These are phyloP conservation scores for Ophiostoma australiae DNA, from an alignment of 2,329 filamentous ascomycete genomes.

Conservation along the genomic window DNA sequence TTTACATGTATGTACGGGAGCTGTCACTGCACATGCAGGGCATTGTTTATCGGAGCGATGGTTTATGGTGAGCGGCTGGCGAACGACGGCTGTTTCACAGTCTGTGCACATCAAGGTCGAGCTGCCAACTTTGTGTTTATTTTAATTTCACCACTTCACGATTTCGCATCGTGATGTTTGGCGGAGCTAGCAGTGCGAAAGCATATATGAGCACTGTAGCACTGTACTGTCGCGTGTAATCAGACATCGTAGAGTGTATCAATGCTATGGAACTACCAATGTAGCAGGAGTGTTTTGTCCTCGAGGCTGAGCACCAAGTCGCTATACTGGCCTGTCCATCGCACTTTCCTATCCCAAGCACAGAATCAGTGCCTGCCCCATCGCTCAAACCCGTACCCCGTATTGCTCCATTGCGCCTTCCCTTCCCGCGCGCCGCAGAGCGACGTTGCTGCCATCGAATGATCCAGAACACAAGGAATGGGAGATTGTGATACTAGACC, in stretches of 20 bases:
- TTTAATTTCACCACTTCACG: no score
- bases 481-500: neutral
- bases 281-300: neutral
- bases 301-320: conserved; percentile 5
- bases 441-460: conserved; percentile 6
- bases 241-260: neutral
- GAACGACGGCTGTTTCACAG: neutral
- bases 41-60: neutral
- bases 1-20: neutral
- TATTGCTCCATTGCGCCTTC: neutral
- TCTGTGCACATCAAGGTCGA: neutral
- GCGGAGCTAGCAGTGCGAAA: neutral
- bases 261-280: neutral
- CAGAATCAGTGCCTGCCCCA: neutral
- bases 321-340: neutral
- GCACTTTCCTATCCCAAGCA: conserved; percentile 6
- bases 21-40: neutral
- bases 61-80: neutral
- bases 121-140: neutral
- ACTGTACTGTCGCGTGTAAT: neutral
- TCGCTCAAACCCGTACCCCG: neutral
- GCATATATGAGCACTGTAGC: neutral
- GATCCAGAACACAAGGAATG: conserved; percentile 6
- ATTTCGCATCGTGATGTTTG: no score
- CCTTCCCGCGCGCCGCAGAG: conserved; percentile 6